Base-by-base conservation (phyloP, 75 land plant species). In the Isoetes taiwanensis region DNA sequence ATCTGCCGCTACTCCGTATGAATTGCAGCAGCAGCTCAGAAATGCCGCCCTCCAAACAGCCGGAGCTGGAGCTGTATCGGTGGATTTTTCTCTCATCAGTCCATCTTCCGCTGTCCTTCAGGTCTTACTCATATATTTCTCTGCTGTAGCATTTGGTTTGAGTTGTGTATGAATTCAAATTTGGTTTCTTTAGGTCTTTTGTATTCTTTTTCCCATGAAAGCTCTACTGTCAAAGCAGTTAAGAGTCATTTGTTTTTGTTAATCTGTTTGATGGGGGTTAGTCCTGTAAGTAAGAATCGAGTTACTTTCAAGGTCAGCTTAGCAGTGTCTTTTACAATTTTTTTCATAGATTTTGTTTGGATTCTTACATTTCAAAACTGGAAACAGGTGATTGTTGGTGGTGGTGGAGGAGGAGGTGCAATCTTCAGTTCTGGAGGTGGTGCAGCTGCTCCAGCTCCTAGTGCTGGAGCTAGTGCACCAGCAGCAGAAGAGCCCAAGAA, bases 21-120 rank as follows among this genome's bases (percentile, higher is more conserved):
- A 76, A 6, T 68, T 85, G 41, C 83, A 85, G 78, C 57, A 80
- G 48, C 54, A 39, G 9, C 74, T 82, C 34, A 75, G 78, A 10
- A 54, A 71, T 4, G 59, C 68, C 16, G 79, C 80, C 26, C 64
- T 66, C 57, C 20, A 69, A n/a, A 0, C 56, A 30, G 90, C 82
- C 32, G 85, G 77, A 23, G 64, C 85, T 12, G 86, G 82, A 31
- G 70, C 75, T 25, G 83, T 85, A 17, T 68, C 71, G 59, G 75
- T 80, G 26, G 76, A 78, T 28, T 85, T 85, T 74, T 76, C 90
- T 14, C 29, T 39, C 54, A 57, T 85, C 43, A 71, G 82, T 2
- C 90, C 90, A 35, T 57, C 75, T 6, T 78, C 90, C 6, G 90
- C 82, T 6, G 82, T 85, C 37, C 80, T 76, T 65, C 86, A 82